A percentile compares a stretch with the other conserved stretches of the same genome.
Evolutionary conservation across 2,329 filamentous ascomycete species (phyloP).

Genomic region (Ambrosiella beaveri): DNA sequence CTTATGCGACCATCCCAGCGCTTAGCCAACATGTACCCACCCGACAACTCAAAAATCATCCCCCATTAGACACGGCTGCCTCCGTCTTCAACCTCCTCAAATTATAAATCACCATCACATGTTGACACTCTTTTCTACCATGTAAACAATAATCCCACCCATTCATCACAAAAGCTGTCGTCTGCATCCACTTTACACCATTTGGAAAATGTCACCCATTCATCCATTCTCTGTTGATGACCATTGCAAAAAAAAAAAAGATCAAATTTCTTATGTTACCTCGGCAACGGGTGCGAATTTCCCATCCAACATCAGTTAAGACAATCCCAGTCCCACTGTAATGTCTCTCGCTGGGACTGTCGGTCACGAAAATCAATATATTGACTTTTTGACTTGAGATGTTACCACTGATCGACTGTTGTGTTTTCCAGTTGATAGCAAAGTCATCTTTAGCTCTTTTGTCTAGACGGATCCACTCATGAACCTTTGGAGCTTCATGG

Average conservation of each 20-base stretch:
- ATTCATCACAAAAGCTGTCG: too few species aligned
- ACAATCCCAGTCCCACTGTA: neutral
- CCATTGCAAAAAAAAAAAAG: neutral
- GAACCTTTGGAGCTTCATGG: too few species aligned
- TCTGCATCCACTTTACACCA: neutral
- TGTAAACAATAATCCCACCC: too few species aligned
- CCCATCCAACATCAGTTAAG: neutral
- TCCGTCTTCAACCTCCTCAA: too few species aligned
- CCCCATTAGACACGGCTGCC: neutral
- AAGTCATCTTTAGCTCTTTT: too few species aligned
- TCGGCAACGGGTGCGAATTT: neutral
- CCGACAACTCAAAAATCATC: neutral
- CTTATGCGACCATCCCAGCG: conserved; percentile 4
- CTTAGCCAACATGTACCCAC: neutral
- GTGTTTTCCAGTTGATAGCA: neutral
- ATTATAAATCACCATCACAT: too few species aligned
- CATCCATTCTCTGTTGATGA: neutral
- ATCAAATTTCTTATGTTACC: neutral
- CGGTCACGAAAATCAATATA: neutral
- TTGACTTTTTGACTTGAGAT: neutral
- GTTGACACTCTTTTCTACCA: too few species aligned
- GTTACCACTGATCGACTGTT: too few species aligned
- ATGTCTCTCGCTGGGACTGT: neutral
- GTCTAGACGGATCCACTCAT: too few species aligned
- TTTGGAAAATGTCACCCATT: neutral